Conservation (phyloP, 2,329 filamentous ascomycete genomes). For the Cryphonectria nitschkei region DNA sequence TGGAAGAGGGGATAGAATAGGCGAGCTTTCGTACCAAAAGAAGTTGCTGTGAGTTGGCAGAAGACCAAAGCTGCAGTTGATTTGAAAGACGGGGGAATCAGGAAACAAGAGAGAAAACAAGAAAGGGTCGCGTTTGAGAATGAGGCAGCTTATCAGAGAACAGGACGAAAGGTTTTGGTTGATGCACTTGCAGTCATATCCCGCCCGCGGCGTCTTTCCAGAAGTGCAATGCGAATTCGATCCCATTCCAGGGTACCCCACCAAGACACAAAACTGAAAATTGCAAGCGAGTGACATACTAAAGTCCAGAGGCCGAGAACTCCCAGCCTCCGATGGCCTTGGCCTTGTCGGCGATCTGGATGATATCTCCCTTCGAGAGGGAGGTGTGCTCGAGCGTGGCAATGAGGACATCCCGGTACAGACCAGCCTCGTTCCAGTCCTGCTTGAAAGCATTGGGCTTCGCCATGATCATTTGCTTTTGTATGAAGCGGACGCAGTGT, state of each 20-base stretch:
- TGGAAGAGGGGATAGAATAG: not conserved
- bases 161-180: not conserved
- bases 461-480: constrained; percentile 5
- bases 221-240: not conserved
- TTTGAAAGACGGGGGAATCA: not conserved
- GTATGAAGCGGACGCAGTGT: not conserved
- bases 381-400: constrained; percentile 44
- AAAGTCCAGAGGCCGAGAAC: constrained; percentile 35
- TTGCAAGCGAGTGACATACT: constrained; percentile 16
- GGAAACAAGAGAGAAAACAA: not conserved
- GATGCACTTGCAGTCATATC: constrained; percentile 2
- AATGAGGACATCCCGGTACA: constrained; percentile 50
- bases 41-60: constrained; percentile 26
- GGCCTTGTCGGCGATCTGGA: constrained; percentile 33
- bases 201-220: not conserved
- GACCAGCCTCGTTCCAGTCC: constrained; percentile 45
- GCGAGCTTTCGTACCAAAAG: constrained; percentile 31
- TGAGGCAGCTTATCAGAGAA: not conserved
- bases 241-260: not conserved
- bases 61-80: not conserved
- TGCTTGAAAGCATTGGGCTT: constrained; percentile 24
- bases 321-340: constrained; percentile 30
- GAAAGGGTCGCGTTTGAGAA: not conserved
- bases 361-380: constrained; percentile 35
- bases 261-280: not conserved